phyloP scores from a whole-genome alignment of 2,329 filamentous ascomycete species.

The Moelleriella libera region DNA sequence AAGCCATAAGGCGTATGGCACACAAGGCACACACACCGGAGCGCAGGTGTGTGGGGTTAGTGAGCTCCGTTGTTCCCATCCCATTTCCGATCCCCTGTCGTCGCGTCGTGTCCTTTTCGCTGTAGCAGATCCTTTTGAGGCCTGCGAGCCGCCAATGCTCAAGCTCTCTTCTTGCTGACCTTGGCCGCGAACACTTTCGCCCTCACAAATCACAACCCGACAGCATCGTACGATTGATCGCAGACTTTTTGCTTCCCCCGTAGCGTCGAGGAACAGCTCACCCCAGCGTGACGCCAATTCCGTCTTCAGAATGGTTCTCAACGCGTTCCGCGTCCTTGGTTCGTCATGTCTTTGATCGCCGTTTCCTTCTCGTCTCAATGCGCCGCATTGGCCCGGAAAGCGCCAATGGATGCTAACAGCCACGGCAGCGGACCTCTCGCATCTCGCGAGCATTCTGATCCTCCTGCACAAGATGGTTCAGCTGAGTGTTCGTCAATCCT shows the following conservation, averaged over 20 bases:
- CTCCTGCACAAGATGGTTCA: slow-evolving; percentile 93
- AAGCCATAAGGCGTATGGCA: too few species aligned
- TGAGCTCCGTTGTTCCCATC: not conserved
- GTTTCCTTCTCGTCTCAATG: not conserved
- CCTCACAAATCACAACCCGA: slow-evolving; percentile 1
- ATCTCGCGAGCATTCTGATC: slow-evolving; percentile 87
- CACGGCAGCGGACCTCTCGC: slow-evolving; percentile 77
- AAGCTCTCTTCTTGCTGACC: slow-evolving; percentile 1
- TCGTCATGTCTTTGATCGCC: slow-evolving; percentile 10
- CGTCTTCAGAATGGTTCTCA: slow-evolving; percentile 30
- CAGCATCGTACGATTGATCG: not conserved
- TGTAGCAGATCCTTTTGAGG: not conserved
- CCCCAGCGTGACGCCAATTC: not conserved
- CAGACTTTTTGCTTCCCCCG: not conserved
- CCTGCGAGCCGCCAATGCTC: not conserved
- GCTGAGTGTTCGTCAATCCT: slow-evolving; percentile 53
- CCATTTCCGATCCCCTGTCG: not conserved
- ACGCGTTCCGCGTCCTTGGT: slow-evolving; percentile 46
- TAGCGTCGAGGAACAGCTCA: not conserved
- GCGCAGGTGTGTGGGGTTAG: not conserved
- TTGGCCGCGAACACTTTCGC: not conserved
- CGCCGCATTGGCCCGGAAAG: slow-evolving; percentile 5
- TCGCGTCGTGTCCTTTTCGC: slow-evolving; percentile 7
- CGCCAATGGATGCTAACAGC: slow-evolving; percentile 6
- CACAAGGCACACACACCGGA: too few species aligned